These are phyloP conservation scores for Globisporangium canariense DNA, from an alignment of 352 stramenopile genomes.

Conservation along the genomic window DNA sequence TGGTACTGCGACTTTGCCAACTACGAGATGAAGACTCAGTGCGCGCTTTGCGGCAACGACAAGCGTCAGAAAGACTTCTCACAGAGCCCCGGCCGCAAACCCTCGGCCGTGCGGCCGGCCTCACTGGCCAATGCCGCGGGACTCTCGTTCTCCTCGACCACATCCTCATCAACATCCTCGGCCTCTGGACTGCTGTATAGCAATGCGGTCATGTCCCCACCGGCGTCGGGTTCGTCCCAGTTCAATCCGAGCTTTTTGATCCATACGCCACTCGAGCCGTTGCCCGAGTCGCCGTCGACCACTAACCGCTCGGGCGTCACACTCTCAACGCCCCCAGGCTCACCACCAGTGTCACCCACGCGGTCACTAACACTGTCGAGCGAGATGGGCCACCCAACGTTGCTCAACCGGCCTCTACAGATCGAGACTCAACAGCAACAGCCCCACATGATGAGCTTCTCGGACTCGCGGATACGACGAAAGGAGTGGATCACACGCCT, in stretches of 20 bases:
- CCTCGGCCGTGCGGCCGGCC: conserved; percentile 24
- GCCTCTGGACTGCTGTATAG: background rate
- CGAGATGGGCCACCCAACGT: background rate
- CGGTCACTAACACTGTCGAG: conserved; percentile 1
- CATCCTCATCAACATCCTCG: conserved; percentile 15
- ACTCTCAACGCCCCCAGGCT: conserved; percentile 10
- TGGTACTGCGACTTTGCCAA: conserved; percentile 57
- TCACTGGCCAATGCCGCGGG: conserved; percentile 30
- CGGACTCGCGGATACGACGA: conserved; percentile 17
- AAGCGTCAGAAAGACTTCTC: conserved; percentile 32
- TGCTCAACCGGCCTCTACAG: background rate
- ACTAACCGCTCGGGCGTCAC: conserved; percentile 5
- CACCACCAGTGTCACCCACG: conserved; percentile 1
- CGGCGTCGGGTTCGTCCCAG: conserved; percentile 4
- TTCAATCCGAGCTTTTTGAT: conserved; percentile 16
- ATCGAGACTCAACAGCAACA: background rate
- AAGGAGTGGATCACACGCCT: conserved; percentile 41
- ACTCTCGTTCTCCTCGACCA: conserved; percentile 26
- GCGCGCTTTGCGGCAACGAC: conserved; percentile 40
- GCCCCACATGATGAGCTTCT: conserved; percentile 3
- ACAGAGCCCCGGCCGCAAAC: conserved; percentile 21
- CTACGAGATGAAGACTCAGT: conserved; percentile 53
- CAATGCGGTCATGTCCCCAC: background rate
- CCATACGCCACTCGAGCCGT: conserved; percentile 14
- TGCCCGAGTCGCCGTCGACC: conserved; percentile 17